Base-by-base conservation (phyloP, 2,329 filamentous ascomycete species). In the Xylariaceae sp. region DNA sequence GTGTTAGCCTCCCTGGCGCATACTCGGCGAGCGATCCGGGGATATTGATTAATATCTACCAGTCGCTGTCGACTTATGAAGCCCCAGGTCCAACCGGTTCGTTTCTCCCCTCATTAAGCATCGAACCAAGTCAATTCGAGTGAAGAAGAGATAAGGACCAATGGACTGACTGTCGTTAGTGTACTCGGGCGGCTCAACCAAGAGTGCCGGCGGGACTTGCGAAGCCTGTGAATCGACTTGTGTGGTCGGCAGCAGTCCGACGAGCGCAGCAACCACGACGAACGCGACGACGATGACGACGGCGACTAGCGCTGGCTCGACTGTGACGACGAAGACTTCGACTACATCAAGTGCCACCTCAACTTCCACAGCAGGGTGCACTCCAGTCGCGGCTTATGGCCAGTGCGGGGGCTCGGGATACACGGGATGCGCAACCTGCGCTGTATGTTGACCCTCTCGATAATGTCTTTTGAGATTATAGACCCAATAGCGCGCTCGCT, bases 1-100 rank as follows among this genome's bases (percentile, higher is more conserved):
- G 63, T 3, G 64, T 69, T n/a, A 49, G 44, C 31, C 57, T 69
- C 39, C 66, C 67, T 1, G 58, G 62, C 15, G 67, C 66, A 0
- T 68, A 67, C 42, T 43, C 54, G 18, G 61, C 58, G 12, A 58
- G 47, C 27, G 61, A 65, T 39, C 58, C 61, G 0, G 61, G 62
- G 9, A 63, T 65, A 19, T 48, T 64, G n/a, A 46, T 69, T 17
- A 64, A 69, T 44, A 67, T 68, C 48, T 63, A 68, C 48, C 57
- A 60, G 31, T 53, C 62, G 11, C 47, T 64, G 52, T 52, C 53
- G 1, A 56, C 57, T 1, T 67, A 67, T 44, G 31, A 54, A 14
- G 62, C 62, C 39, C 64, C 65, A 27, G 64, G 64, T 7, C 63
- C 62, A n/a, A 52, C 64, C 1, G 48, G 53, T 42, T 56, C 49